These are phyloP conservation scores for Colletotrichum lini DNA, from an alignment of 2,329 filamentous ascomycete genomes.

Conservation along the genomic window DNA sequence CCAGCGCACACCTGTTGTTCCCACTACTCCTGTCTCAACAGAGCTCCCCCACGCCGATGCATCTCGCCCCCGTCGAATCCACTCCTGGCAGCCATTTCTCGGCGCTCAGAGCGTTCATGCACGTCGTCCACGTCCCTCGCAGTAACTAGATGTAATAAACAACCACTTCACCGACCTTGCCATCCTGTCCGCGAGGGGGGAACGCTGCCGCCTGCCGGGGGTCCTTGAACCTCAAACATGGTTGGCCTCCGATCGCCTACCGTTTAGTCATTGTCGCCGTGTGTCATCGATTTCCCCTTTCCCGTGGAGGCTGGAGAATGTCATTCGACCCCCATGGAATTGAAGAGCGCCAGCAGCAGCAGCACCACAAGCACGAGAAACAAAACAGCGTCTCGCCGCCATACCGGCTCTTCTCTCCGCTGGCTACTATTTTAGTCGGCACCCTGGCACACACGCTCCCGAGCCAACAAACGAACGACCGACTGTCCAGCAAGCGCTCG, in stretches of 20 bases:
- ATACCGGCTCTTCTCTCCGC: slow-evolving; percentile 1
- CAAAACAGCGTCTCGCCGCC: slow-evolving; percentile 33
- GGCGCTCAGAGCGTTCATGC: slow-evolving; percentile 44
- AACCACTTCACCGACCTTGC: slow-evolving; percentile 43
- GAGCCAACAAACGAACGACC: slow-evolving; percentile 33
- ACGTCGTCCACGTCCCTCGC: slow-evolving; percentile 39
- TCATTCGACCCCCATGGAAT: not conserved
- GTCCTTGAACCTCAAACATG: slow-evolving; percentile 13
- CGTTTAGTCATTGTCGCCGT: slow-evolving; percentile 12
- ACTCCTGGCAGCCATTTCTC: slow-evolving; percentile 32
- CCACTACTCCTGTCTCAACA: slow-evolving; percentile 21
- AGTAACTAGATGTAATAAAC: slow-evolving; percentile 29
- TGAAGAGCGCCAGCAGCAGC: not conserved
- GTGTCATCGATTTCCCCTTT: slow-evolving; percentile 24
- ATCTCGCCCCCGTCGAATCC: slow-evolving; percentile 38
- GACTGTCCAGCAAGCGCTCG: not conserved
- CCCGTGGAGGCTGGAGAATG: not conserved
- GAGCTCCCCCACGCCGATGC: slow-evolving; percentile 30
- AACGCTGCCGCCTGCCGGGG: slow-evolving; percentile 27
- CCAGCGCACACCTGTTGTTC: slow-evolving; percentile 21
- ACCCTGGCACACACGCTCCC: slow-evolving; percentile 25
- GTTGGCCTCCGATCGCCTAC: slow-evolving; percentile 24
- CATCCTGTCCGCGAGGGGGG: slow-evolving; percentile 24
- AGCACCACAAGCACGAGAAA: not conserved
- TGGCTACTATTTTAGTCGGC: slow-evolving; percentile 33